Evolutionary conservation across 2,329 filamentous ascomycete species (phyloP).

Genomic region (Lojkania enalia): DNA sequence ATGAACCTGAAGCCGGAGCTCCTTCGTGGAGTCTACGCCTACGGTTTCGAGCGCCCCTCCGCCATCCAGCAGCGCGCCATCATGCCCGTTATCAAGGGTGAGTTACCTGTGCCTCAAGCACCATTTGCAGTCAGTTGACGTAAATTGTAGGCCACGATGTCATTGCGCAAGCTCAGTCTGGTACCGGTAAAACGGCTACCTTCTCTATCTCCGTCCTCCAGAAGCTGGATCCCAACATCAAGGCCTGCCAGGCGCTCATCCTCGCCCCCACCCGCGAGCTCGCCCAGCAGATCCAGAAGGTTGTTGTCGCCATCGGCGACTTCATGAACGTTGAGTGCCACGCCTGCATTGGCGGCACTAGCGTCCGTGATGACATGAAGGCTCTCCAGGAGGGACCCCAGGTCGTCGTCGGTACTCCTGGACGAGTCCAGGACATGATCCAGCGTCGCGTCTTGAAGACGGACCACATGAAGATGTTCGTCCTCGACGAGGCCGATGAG

Average conservation of each 20-base stretch:
- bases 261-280: slow-evolving; percentile 97
- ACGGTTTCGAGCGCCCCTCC: slow-evolving; percentile 99
- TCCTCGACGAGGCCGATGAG: slow-evolving; percentile 98
- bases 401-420: slow-evolving; percentile 96
- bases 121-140: too few species aligned
- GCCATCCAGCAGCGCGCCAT: slow-evolving; percentile 99
- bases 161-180: slow-evolving; percentile 98
- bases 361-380: slow-evolving; percentile 98
- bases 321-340: slow-evolving; percentile 99
- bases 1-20: slow-evolving; percentile 98
- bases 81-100: slow-evolving; percentile 99
- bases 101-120: slow-evolving; percentile 41
- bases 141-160: slow-evolving; percentile 77
- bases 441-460: slow-evolving; percentile 96
- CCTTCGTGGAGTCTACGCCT: slow-evolving; percentile 98
- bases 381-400: slow-evolving; percentile 94
- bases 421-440: slow-evolving; percentile 99
- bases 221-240: slow-evolving; percentile 94
- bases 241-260: slow-evolving; percentile 97
- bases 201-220: slow-evolving; percentile 99
- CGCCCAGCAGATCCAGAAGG: slow-evolving; percentile 99
- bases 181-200: slow-evolving; percentile 99
- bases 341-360: slow-evolving; percentile 98
- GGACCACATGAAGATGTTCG: slow-evolving; percentile 99
- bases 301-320: slow-evolving; percentile 96